A percentile compares a stretch with the other conserved stretches of the same genome.
These are phyloP conservation scores for Vickermania ingenoplastis DNA, from an alignment of 208 protist species.

Conservation along the genomic window DNA sequence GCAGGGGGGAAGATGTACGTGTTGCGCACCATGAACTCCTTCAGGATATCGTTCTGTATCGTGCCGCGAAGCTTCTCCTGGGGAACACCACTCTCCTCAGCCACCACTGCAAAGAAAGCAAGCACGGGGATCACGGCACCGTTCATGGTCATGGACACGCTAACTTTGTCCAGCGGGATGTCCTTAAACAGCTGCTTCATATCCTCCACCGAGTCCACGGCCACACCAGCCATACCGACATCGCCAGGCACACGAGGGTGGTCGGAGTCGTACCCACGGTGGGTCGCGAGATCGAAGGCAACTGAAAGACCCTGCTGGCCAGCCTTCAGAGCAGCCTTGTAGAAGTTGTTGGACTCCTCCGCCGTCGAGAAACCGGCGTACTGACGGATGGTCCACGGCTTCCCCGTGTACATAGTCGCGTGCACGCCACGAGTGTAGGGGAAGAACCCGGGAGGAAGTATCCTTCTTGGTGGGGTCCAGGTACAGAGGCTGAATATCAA, in stretches of 20 bases:
- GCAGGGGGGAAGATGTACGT: constrained; percentile 96
- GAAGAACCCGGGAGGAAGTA: constrained; percentile 59
- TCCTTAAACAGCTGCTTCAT: constrained; percentile 87
- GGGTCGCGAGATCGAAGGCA: constrained; percentile 95
- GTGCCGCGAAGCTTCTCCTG: constrained; percentile 88
- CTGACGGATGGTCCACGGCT: constrained; percentile 95
- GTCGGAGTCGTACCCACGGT: constrained; percentile 95
- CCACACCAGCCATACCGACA: constrained; percentile 96
- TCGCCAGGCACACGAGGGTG: constrained; percentile 90
- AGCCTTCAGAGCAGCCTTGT: constrained; percentile 75
- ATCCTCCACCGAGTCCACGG: constrained; percentile 87
- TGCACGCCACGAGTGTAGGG: constrained; percentile 93
- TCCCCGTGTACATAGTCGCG: constrained; percentile 91
- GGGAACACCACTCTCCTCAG: constrained; percentile 87
- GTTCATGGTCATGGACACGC: constrained; percentile 97
- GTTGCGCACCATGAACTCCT: constrained; percentile 97
- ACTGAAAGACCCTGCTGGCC: constrained; percentile 94
- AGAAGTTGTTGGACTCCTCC: constrained; percentile 95
- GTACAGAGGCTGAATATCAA: constrained; percentile 90
- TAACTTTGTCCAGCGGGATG: constrained; percentile 93
- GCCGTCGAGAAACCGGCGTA: constrained; percentile 93
- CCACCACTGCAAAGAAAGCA: constrained; percentile 93
- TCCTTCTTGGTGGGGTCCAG: constrained; percentile 15
- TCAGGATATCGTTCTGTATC: constrained; percentile 97
- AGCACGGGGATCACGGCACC: constrained; percentile 93